Evolutionary conservation across 2,329 filamentous ascomycete genomes (phyloP).

Genomic region (Ophiocordyceps camponoti-floridani): DNA sequence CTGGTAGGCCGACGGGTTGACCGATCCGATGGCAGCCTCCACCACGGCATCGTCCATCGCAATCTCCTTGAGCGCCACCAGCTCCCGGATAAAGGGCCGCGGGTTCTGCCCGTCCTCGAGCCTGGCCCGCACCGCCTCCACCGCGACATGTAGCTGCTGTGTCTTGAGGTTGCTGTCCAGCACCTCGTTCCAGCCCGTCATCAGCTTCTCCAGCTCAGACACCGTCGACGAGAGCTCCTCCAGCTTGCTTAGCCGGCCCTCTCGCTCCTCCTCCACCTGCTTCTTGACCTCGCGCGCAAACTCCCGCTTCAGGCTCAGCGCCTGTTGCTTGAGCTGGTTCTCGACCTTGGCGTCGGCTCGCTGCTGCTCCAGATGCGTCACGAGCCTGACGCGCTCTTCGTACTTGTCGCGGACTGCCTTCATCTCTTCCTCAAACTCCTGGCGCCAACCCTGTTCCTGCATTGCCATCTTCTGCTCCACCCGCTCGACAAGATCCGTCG

Average conservation of each 20-base stretch:
- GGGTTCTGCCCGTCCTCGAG: constrained; percentile 56
- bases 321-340: constrained; percentile 81
- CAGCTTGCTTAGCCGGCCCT: constrained; percentile 72
- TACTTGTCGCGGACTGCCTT: constrained; percentile 62
- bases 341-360: constrained; percentile 67
- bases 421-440: constrained; percentile 77
- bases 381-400: constrained; percentile 59
- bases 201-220: constrained; percentile 70
- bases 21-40: constrained; percentile 85
- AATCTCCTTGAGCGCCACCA: constrained; percentile 88
- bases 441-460: constrained; percentile 68
- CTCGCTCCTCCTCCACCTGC: constrained; percentile 75
- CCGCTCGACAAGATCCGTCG: constrained; percentile 72
- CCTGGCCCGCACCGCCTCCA: constrained; percentile 77
- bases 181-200: constrained; percentile 75
- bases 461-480: constrained; percentile 67
- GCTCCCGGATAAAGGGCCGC: constrained; percentile 75
- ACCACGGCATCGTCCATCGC: constrained; percentile 72
- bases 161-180: constrained; percentile 83
- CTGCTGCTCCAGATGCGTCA: constrained; percentile 63
- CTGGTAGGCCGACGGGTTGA: constrained; percentile 88
- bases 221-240: constrained; percentile 63
- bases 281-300: constrained; percentile 64
- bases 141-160: constrained; percentile 88
- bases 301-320: constrained; percentile 69